Percentiles rank a stretch among this genome's conserved stretches.
Conservation (phyloP, 2,329 filamentous ascomycete genomes). For the Fusarium sororula region DNA sequence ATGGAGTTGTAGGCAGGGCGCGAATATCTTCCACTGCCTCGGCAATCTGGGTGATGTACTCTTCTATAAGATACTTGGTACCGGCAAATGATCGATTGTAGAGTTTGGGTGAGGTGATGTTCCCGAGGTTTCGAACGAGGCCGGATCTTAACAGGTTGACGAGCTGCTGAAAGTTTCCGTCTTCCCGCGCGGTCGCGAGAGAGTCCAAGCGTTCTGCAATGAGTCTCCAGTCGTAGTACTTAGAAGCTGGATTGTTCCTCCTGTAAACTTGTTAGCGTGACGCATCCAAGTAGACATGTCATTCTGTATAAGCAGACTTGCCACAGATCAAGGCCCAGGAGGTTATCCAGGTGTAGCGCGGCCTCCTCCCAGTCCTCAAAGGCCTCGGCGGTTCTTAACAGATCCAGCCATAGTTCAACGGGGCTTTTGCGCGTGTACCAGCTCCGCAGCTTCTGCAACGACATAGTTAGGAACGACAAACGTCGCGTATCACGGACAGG, state of each 20-base stretch:
- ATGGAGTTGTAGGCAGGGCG: slow-evolving; percentile 66
- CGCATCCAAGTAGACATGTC: not conserved
- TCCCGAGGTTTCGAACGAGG: slow-evolving; percentile 85
- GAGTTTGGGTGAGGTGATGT: slow-evolving; percentile 82
- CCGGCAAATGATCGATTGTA: slow-evolving; percentile 89
- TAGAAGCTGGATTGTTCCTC: slow-evolving; percentile 83
- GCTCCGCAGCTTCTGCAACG: slow-evolving; percentile 68
- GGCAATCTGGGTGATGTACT: slow-evolving; percentile 88
- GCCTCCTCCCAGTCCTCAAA: slow-evolving; percentile 90
- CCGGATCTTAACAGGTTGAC: slow-evolving; percentile 84
- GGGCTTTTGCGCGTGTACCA: slow-evolving; percentile 75
- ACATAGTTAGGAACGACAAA: slow-evolving; percentile 25
- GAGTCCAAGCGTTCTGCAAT: slow-evolving; percentile 80
- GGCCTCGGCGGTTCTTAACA: slow-evolving; percentile 70
- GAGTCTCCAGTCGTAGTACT: slow-evolving; percentile 86
- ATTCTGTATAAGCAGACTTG: slow-evolving; percentile 48
- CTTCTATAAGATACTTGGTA: slow-evolving; percentile 89
- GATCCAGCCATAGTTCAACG: slow-evolving; percentile 71
- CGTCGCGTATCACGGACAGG: slow-evolving; percentile 2
- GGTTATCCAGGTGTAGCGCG: slow-evolving; percentile 83
- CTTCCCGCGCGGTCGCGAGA: slow-evolving; percentile 73
- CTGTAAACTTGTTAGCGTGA: slow-evolving; percentile 52
- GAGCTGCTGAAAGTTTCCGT: slow-evolving; percentile 76
- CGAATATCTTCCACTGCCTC: slow-evolving; percentile 82
- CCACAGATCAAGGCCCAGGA: slow-evolving; percentile 85